phyloP scores from a whole-genome alignment of 345 rosid species.

The Euclidium syriacum region DNA sequence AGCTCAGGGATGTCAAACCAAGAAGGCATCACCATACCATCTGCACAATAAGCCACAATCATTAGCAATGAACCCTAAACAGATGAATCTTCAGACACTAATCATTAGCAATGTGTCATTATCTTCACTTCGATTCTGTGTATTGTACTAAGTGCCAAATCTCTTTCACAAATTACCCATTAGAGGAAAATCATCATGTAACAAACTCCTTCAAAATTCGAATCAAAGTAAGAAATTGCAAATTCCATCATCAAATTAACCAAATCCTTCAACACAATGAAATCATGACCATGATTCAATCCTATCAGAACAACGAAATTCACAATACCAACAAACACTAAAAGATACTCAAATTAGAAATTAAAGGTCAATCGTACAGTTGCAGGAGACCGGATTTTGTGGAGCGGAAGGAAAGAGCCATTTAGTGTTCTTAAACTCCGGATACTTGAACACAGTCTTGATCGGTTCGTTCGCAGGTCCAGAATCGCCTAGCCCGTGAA shows the following conservation, averaged over 20 bases:
- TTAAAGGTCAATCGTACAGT: conserved; percentile 17
- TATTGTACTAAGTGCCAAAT: background rate
- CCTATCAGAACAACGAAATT: background rate
- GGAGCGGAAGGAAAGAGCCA: conserved; percentile 95
- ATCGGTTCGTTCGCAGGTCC: conserved; percentile 92
- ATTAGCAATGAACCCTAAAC: background rate
- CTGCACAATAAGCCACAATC: conserved; percentile 36
- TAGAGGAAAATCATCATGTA: background rate
- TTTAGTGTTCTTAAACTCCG: conserved; percentile 49
- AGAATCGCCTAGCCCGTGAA: conserved; percentile 79
- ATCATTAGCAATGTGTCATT: background rate
- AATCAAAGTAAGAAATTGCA: background rate
- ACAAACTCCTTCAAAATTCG: background rate
- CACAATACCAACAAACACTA: background rate
- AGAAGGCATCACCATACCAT: conserved; percentile 85
- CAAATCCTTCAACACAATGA: background rate
- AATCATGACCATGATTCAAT: background rate
- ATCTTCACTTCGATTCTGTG: background rate
- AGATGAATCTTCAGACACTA: background rate
- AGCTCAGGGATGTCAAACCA: conserved; percentile 94
- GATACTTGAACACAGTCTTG: conserved; percentile 57
- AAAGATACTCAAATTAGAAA: background rate
- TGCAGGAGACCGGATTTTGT: conserved; percentile 60
- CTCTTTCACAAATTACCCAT: background rate
- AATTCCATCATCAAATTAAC: background rate